A percentile compares a stretch with the other conserved stretches of the same genome.
These are phyloP conservation scores for Diaporthe vaccinii DNA, from an alignment of 2,329 filamentous ascomycete genomes.

Conservation along the genomic window DNA sequence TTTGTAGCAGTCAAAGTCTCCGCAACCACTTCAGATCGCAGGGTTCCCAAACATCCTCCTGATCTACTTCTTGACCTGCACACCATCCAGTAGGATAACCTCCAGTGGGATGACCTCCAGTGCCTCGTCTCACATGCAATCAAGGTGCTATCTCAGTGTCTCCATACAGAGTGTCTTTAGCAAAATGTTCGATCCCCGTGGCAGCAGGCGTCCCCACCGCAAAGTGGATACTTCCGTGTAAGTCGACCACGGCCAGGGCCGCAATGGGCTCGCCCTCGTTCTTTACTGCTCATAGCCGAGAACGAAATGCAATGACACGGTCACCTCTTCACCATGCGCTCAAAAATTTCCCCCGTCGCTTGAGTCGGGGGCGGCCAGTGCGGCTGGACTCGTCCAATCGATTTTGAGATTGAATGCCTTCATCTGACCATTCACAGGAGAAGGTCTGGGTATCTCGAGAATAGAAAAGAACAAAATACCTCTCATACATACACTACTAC, in stretches of 20 bases:
- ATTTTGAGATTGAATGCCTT: conserved; percentile 15
- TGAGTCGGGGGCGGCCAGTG: conserved; percentile 1
- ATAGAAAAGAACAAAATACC: neutral
- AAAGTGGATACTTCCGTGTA: conserved; percentile 31
- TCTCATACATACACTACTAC: conserved; percentile 5
- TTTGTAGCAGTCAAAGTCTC: neutral
- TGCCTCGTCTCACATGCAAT: conserved; percentile 30
- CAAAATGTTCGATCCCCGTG: conserved; percentile 30
- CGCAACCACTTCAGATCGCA: too few relatives aligned
- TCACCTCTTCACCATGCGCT: conserved; percentile 7
- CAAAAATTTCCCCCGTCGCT: conserved; percentile 11
- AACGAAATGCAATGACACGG: conserved; percentile 11
- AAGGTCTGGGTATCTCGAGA: conserved; percentile 29
- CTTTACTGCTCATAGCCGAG: neutral
- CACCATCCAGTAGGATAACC: neutral
- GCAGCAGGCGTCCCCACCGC: conserved; percentile 12
- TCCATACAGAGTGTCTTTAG: conserved; percentile 33
- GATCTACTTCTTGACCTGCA: neutral
- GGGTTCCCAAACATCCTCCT: neutral
- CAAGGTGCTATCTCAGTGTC: neutral
- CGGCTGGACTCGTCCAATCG: neutral
- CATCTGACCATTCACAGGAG: conserved; percentile 1
- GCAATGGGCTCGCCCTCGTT: neutral
- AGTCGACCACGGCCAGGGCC: conserved; percentile 3
- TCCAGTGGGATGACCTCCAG: neutral